Percentiles rank a stretch among this genome's conserved stretches.
These are phyloP conservation scores for Agarophyton chilense DNA, from an alignment of 23 red algal species.

Conservation along the genomic window DNA sequence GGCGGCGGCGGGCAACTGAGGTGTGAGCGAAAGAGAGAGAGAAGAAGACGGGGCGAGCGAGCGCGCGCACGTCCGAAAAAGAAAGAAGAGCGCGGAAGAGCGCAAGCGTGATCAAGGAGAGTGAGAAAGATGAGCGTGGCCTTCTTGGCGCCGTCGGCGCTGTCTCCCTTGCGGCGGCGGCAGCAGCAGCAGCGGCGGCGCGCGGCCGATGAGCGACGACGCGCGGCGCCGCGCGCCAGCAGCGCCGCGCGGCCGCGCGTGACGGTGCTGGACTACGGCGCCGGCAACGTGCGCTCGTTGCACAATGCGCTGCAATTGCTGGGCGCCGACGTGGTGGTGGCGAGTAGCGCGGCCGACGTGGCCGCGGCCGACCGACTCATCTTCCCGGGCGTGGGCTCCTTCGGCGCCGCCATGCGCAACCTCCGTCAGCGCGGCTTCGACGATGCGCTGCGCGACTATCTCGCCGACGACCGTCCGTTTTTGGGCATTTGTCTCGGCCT, in stretches of 20 bases:
- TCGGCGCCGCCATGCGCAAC: slow-evolving; percentile 77
- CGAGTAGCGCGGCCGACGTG: slow-evolving; percentile 42
- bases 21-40: no score
- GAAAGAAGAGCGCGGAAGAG: no score
- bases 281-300: slow-evolving; percentile 81
- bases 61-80: no score
- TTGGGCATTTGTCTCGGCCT: slow-evolving; percentile 87
- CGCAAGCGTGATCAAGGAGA: no score
- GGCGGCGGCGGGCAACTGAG: no score
- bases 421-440: slow-evolving; percentile 57
- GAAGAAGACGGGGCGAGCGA: no score
- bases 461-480: slow-evolving; percentile 55
- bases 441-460: slow-evolving; percentile 30
- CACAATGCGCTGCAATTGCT: slow-evolving; percentile 69
- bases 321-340: slow-evolving; percentile 43
- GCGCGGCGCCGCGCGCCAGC: not conserved
- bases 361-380: slow-evolving; percentile 45
- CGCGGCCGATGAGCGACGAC: not conserved
- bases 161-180: not conserved
- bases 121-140: no score
- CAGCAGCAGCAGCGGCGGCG: not conserved
- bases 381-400: slow-evolving; percentile 87
- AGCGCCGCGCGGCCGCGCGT: slow-evolving; percentile 21
- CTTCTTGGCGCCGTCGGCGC: not conserved
- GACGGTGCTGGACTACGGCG: slow-evolving; percentile 84